Evolutionary conservation across 2,329 filamentous ascomycete genomes (phyloP), one percentile per base, ranked within the genome.

Genomic region (Arthrinium phaeospermum): DNA sequence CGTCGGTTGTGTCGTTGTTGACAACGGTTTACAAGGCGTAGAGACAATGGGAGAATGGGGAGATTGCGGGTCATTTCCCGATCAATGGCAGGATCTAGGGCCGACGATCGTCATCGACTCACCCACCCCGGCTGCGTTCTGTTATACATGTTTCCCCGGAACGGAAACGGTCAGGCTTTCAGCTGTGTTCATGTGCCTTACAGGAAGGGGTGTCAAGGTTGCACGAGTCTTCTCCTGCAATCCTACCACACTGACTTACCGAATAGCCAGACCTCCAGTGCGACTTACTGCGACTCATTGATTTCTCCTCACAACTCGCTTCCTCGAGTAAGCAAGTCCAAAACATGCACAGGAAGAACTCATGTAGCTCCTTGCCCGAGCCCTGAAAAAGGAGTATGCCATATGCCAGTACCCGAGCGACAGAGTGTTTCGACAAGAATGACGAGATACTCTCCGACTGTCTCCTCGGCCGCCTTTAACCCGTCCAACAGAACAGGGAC

Each of bases 31-130:
- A 16, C 51, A 22, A 22, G 7, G 16, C 53, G 30, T 34, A 61
- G 30, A 61, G 53, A 61, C 53, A 34, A 37, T 37, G 14, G 34
- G 30, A 41, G 6, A 41, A 41, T 41, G 37, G 27, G 57, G 57
- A 41, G 57, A 64, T 64, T 64, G 57, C 57, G 57, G 57, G 57
- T 64, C 57, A 64, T 64, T 41, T 41, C 57, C 57, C 57, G 57
- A 41, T 34, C 34, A 41, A 24, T 64, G 57, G 57, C 19, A 64
- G 57, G 57, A 64, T 64, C 57, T 41, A 30, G 57, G 22, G 22
- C 57, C 57, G 57, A 41, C 57, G 57, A 64, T 64, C 57, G 57
- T 64, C 57, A 64, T 64, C 30, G 57, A 64, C 57, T 64, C 22
- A 13, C 49, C 49, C 49, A 4, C 47, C 7, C 49, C n/a, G 49